These are phyloP conservation scores for Akanthomyces lecanii DNA, from an alignment of 2,329 filamentous ascomycete species.

Conservation along the genomic window DNA sequence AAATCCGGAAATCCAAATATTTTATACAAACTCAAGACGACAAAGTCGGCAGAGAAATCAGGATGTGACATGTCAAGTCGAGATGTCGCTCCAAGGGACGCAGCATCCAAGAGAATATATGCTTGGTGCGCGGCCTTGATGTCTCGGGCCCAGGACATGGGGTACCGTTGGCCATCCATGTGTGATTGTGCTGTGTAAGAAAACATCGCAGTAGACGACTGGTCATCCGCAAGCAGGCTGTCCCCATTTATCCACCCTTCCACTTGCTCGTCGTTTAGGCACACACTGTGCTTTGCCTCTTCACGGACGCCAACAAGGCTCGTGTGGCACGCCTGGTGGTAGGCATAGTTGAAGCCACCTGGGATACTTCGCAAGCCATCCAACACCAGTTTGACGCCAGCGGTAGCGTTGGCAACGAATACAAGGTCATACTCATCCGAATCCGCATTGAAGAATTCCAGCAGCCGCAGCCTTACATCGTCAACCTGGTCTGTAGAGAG, in stretches of 20 bases:
- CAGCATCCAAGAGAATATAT: conserved; percentile 78
- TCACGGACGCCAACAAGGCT: conserved; percentile 80
- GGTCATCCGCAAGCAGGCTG: conserved; percentile 27
- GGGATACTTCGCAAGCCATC: conserved; percentile 69
- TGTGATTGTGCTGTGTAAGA: conserved; percentile 91
- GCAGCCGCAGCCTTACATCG: conserved; percentile 63
- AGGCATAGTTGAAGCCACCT: conserved; percentile 74
- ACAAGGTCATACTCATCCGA: conserved; percentile 80
- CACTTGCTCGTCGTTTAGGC: conserved; percentile 63
- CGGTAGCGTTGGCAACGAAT: conserved; percentile 90
- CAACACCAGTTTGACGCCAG: conserved; percentile 79
- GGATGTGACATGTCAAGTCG: conserved; percentile 65
- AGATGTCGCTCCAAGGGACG: conserved; percentile 73
- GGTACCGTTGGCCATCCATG: conserved; percentile 76
- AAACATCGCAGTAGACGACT: conserved; percentile 47
- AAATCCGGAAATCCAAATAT: conserved; percentile 97
- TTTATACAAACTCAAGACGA: conserved; percentile 86
- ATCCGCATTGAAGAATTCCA: conserved; percentile 77
- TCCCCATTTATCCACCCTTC: conserved; percentile 56
- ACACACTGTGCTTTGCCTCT: conserved; percentile 59
- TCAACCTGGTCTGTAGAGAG: conserved; percentile 71
- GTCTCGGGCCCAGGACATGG: conserved; percentile 61
- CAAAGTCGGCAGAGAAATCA: conserved; percentile 71
- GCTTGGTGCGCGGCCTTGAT: conserved; percentile 37
- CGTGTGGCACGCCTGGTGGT: conserved; percentile 82